Evolutionary conservation across 345 rosid genomes (phyloP), one percentile per base, ranked within the genome.

Genomic region (Dovyalis caffra): DNA sequence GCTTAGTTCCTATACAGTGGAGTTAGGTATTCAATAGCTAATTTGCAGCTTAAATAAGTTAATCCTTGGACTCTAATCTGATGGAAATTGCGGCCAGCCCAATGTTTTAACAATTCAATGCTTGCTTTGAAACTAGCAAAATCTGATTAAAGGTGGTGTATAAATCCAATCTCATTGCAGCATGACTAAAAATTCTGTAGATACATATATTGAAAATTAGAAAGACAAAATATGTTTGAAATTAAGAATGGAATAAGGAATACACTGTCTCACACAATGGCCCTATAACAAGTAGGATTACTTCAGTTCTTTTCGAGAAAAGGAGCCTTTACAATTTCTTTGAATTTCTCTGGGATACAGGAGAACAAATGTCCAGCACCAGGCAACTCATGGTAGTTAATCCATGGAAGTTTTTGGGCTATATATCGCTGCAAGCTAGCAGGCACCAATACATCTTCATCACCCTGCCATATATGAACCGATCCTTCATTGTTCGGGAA

Each of bases 391-490:
- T 74, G 82, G 64, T 74, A 74, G 15, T 63, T 70, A 14, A 69
- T 64, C 82, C 82, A 74, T 1, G 78, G 66, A 40, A 74, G 82
- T 5, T 40, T 31, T 21, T 79, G 64, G 23, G 67, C 68, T 32
- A 79, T 74, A 70, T 74, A 79, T 26, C 75, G 71, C 66, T 74
- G 82, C 74, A 79, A 64, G 28, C 8, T 70, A 9, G 33, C 72
- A 40, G 82, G 75, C 35, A 74, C 78, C 18, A 69, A 0, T 9
- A 25, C 10, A 49, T 79, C 78, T 64, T 74, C 75, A 40, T 79
- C 78, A 37, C 82, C 82, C 8, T 79, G 82, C 82, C 82, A 74
- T 70, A 74, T 21, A 57, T 74, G 82, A 51, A 79, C 78, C 14
- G 75, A 64, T 29, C 66, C 75, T 70, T 74, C 78, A n/a, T 74